Evolutionary conservation across 192 early-diverging fungal species (phyloP), one percentile per base, ranked within the genome.

Genomic region (Phlyctochytrium planicorne): DNA sequence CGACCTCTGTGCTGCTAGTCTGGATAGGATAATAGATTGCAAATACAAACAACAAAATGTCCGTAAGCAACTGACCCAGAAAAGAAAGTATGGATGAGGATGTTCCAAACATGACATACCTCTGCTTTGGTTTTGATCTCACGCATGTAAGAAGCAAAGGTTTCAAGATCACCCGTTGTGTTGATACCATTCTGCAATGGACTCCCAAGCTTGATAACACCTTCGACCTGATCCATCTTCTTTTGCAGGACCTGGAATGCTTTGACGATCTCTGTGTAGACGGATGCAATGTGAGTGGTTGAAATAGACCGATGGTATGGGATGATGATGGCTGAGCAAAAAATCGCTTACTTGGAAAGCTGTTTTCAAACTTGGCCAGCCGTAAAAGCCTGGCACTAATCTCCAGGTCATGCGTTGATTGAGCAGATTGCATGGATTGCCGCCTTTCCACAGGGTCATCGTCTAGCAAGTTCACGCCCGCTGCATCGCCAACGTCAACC

Each of bases 181-280:
- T 52, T 35, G 55, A 77, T 70, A n/a, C n/a, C n/a, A 23, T 60
- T 68, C 1, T 20, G 34, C 17, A 80, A 53, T 23, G 74, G 68
- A 2, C 70, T 71, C 35, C 76, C 34, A 24, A 30, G 36, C 0
- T 23, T 30, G 30, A 80, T 66, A 14, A 80, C 53, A 27, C 32
- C 33, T 36, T 74, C 74, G 10, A 80, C 31, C 24, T 76, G 69
- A n/a, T 71, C 59, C 14, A 61, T 31, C 52, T 75, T 76, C 17
- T 37, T 29, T 34, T 76, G 70, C 0, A 76, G 34, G 30, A 52
- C 25, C 53, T 76, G 73, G 62, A 72, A 80, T 2, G 66, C 73
- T 30, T 67, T 76, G 14, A 66, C 78, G 16, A 80, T 30, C 32
- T 80, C 78, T 62, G 52, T 16, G 27, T 65, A 14, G 56, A 1